phyloP scores from a whole-genome alignment of 2,329 filamentous ascomycete genomes.

The Chalara sp. region DNA sequence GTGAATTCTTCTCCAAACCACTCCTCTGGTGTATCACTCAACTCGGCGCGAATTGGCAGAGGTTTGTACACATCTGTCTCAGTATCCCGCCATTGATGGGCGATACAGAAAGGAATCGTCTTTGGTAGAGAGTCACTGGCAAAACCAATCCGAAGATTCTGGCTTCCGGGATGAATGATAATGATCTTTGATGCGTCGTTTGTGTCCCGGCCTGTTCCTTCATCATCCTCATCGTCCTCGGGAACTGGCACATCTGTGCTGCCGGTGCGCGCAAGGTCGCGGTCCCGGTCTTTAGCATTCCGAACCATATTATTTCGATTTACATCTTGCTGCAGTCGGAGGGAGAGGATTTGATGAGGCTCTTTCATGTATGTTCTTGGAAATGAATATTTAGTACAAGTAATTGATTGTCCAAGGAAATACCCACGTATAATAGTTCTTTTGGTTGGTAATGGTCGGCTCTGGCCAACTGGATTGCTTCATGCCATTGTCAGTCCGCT shows the following conservation, averaged over 20 bases:
- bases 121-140: constrained; percentile 95
- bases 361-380: constrained; percentile 91
- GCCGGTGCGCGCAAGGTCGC: constrained; percentile 70
- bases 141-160: constrained; percentile 89
- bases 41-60: constrained; percentile 65
- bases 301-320: constrained; percentile 77
- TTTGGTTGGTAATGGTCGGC: constrained; percentile 92
- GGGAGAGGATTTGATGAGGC: constrained; percentile 89
- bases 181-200: constrained; percentile 83
- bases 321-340: constrained; percentile 83
- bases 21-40: constrained; percentile 55
- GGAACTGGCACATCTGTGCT: constrained; percentile 58
- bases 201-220: constrained; percentile 49
- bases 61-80: constrained; percentile 80
- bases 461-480: constrained; percentile 91
- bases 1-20: constrained; percentile 80
- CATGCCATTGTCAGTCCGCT: constrained; percentile 98
- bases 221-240: constrained; percentile 43
- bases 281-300: constrained; percentile 79
- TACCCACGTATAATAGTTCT: constrained; percentile 95
- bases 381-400: background rate
- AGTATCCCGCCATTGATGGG: constrained; percentile 67
- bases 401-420: background rate
- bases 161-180: constrained; percentile 90
- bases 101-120: constrained; percentile 88